Percentiles rank a stretch among this genome's conserved stretches.
These are phyloP conservation scores for Geranomyces variabilis DNA, from an alignment of 192 early-diverging fungal genomes.

Conservation along the genomic window DNA sequence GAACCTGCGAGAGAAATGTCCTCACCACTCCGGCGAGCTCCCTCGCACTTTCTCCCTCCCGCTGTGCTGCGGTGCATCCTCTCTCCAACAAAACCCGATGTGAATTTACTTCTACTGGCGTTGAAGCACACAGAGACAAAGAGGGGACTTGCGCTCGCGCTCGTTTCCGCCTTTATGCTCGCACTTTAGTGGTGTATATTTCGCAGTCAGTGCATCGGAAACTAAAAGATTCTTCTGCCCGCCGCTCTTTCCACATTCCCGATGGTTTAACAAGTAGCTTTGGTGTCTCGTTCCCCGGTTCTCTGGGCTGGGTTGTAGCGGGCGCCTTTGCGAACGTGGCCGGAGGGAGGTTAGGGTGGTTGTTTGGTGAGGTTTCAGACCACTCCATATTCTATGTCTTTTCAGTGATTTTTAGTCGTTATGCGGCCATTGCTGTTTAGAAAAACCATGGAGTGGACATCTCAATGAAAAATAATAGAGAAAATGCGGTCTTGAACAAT, in stretches of 20 bases:
- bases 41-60: background rate
- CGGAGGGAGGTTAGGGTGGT: no score
- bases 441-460: no score
- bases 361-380: background rate
- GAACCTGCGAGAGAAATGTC: no score
- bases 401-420: slow-evolving; percentile 8
- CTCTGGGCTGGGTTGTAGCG: background rate
- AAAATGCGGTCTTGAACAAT: no score
- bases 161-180: background rate
- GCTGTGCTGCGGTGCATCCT: background rate
- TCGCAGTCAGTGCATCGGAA: slow-evolving; percentile 11
- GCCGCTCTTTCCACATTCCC: no score
- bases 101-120: slow-evolving; percentile 6
- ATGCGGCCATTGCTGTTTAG: no score
- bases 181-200: slow-evolving; percentile 4
- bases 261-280: no score
- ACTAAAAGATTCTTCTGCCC: no score
- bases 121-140: slow-evolving; percentile 6
- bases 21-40: background rate
- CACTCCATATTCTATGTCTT: slow-evolving; percentile 13
- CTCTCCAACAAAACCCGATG: background rate
- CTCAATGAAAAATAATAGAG: no score
- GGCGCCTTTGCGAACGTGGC: no score
- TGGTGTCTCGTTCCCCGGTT: background rate
- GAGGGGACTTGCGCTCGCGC: background rate